Conservation (phyloP, 352 stramenopile genomes). For the Globisporangium echinulatum region DNA sequence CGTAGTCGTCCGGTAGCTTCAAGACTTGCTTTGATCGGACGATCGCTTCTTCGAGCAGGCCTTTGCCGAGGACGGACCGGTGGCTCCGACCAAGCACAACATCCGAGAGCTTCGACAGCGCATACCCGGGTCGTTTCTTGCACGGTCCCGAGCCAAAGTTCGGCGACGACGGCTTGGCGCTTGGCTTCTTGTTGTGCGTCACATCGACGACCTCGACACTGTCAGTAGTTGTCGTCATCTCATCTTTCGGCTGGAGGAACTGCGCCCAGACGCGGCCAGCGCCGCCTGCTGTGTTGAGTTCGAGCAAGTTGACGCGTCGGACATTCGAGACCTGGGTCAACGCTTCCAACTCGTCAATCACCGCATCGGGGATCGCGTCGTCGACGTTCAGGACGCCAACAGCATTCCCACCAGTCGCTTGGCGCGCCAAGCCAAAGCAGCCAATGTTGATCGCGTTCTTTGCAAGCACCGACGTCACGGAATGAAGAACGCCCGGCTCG, state of each 20-base stretch:
- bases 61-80: constrained; percentile 96
- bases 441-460: constrained; percentile 93
- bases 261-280: constrained; percentile 48
- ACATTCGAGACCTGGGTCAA: constrained; percentile 78
- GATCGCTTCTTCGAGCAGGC: constrained; percentile 93
- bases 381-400: constrained; percentile 89
- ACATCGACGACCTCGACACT: constrained; percentile 32
- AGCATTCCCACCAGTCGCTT: constrained; percentile 53
- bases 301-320: constrained; percentile 77
- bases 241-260: constrained; percentile 48
- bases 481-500: constrained; percentile 89
- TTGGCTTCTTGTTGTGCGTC: constrained; percentile 52
- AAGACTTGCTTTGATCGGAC: constrained; percentile 93
- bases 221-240: constrained; percentile 11
- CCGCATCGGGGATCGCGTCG: constrained; percentile 74
- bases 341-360: constrained; percentile 79
- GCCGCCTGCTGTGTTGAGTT: constrained; percentile 44
- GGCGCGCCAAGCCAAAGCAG: constrained; percentile 84
- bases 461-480: constrained; percentile 92
- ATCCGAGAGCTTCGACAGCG: constrained; percentile 82
- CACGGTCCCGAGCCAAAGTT: constrained; percentile 98
- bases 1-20: constrained; percentile 93
- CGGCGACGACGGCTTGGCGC: constrained; percentile 73
- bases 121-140: constrained; percentile 98
- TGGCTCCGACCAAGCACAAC: constrained; percentile 93